Conservation (phyloP, 495 filamentous ascomycete species). For the Penicillium antarcticum region DNA sequence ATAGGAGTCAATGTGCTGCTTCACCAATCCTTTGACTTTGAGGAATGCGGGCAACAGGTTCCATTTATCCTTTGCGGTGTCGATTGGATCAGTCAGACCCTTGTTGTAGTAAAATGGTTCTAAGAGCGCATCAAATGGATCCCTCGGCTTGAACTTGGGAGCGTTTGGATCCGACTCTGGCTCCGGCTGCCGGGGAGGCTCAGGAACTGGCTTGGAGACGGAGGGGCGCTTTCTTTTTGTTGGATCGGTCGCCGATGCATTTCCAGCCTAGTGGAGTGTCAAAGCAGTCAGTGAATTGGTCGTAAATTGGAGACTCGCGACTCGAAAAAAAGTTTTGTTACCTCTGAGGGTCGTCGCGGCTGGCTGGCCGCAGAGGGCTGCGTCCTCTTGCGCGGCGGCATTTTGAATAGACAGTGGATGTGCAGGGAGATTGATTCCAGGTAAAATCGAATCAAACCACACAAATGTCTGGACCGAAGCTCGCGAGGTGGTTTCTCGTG, state of each 20-base stretch:
- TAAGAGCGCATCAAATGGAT: slow-evolving; percentile 78
- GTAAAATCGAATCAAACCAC: slow-evolving; percentile 9
- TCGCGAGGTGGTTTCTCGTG: slow-evolving; percentile 6
- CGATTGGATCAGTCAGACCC: slow-evolving; percentile 85
- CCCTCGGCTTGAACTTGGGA: slow-evolving; percentile 32
- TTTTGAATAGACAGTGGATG: slow-evolving; percentile 9
- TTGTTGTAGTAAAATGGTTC: slow-evolving; percentile 97
- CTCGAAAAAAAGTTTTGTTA: slow-evolving; percentile 30
- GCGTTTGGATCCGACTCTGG: slow-evolving; percentile 1
- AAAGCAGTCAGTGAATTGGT: slow-evolving; percentile 4
- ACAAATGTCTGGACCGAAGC: slow-evolving; percentile 3
- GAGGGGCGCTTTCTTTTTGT: slow-evolving; percentile 18
- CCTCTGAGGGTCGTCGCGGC: slow-evolving; percentile 22
- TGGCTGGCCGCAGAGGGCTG: slow-evolving; percentile 24
- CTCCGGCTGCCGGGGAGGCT: slow-evolving; percentile 7
- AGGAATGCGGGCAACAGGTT: slow-evolving; percentile 94
- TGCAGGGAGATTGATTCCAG: background rate
- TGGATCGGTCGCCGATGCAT: slow-evolving; percentile 3
- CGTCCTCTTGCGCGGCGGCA: slow-evolving; percentile 32
- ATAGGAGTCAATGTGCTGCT: slow-evolving; percentile 98
- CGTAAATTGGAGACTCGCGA: background rate
- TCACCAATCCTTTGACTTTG: slow-evolving; percentile 93
- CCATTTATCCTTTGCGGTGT: slow-evolving; percentile 93
- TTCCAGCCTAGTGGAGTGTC: background rate
- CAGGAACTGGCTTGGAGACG: slow-evolving; percentile 6